Base-by-base conservation (phyloP, 2,329 filamentous ascomycete species). In the Fusarium oligoseptatum region DNA sequence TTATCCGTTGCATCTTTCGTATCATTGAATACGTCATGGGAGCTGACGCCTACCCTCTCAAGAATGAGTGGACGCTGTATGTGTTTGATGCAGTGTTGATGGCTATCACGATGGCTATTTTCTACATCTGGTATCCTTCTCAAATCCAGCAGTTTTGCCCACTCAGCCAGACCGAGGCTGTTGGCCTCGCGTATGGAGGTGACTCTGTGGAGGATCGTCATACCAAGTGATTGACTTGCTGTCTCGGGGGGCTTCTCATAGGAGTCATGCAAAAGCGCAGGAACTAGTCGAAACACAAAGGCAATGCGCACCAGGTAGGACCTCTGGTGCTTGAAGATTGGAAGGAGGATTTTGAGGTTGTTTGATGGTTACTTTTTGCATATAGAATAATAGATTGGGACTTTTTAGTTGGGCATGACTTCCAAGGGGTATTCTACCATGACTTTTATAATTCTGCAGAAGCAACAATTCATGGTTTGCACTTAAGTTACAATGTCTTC, bases 11-110 rank as follows among this genome's bases (percentile, higher is more conserved):
- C 7, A 68, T 86, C 6, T 87, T 85, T 68, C 83, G 87, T 8
- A 81, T 86, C 1, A 76, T 88, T 20, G 87, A 88, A 78, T 88
- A 86, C 74, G 79, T 79, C 2, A 78, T 83, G 77, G 85, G 84
- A 5, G 66, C 80, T 8, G 75, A 81, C 27, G 84, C 83, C 0
- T 86, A 85, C 68, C 72, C 82, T 1, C 70, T 86, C 9, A 67
- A 60, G 9, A 77, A 84, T 66, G 85, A 87, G 75, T 83, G 81
- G 81, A 79, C 80, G 4, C 48, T 84, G 14, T 87, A 85, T 67
- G 74, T 84, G 3, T 85, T 87, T 72, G 85, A 87, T 56, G 52
- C 73, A 7, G 36, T 70, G 14, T 45, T 75, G 6, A 78, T 78
- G 71, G 57, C 73, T 12, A 41, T 68, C 2, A 63, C 65, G 11